Base-by-base conservation (phyloP, 768 basidiomycete species). In the Xerocomellus intermedius region DNA sequence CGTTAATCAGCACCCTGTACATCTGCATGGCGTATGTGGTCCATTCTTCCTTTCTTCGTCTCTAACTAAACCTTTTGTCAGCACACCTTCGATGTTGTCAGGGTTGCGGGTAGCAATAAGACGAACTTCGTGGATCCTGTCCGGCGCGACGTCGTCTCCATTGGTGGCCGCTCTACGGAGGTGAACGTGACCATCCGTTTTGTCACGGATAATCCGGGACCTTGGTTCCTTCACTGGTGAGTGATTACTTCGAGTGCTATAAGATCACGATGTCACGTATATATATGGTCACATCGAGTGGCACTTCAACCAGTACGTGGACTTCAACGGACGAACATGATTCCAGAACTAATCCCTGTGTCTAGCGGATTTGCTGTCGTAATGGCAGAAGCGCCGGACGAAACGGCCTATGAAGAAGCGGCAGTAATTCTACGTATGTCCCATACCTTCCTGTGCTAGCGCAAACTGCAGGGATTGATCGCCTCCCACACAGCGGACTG, bases 201-300 rank as follows among this genome's bases (percentile, higher is more conserved):
- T 67, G 64, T 69, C 19, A 85, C 84, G 0, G 80, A 87, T 57
- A 88, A 88, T 64, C 76, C 85, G 2, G 86, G 86, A 8, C 79
- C 81, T 13, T 85, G 83, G 59, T 22, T 52, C 36, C 51, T 52
- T 22, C 51, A 53, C 21, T 53, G 52, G 52, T 46, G 52, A 53
- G 52, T 24, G 2, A 36, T 21, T 3, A 2, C 9, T 13, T 33
- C 13, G 3, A 22, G 4, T 22, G 0, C 5, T 17, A 9, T n/a
- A 2, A 41, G 32, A 39, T 44, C 38, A 16, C 10, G 3, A 14
- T 17, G 48, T 54, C 8, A 48, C 33, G 13, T 30, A 8, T 10
- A 24, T 26, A 19, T 21, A 14, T 14, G 63, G 64, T 22, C 64
- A 64, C 51, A 63, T 63, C 6, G 52, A 64, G 21, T 60, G 58